Base-by-base conservation (phyloP, 2,329 filamentous ascomycete genomes). In the Aureobasidium namibiae region DNA sequence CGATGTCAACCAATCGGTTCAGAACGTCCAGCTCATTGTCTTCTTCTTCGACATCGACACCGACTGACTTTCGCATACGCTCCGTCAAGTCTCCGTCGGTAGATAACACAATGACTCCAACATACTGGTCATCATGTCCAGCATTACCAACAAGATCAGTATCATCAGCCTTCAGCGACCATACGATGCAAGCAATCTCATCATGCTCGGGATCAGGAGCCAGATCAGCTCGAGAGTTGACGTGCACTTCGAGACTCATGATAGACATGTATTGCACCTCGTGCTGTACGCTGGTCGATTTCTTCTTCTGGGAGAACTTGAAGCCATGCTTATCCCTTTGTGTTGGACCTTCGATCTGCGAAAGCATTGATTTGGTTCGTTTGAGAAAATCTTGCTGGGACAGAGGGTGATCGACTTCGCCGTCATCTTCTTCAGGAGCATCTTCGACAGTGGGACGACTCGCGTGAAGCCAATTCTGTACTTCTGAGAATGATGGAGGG, bases 261-360 rank as follows among this genome's bases (percentile, higher is more conserved):
- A 88, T 90, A 65, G 89, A 96, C 94, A 99, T 97, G 70, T 96
- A 95, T 65, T 94, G 89, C 2, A 84, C 85, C 70, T 95, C 90
- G 64, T 92, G 89, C 67, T 90, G 83, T 18, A 95, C 85, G 64
- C 85, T 90, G 0, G 86, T 88, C 1, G 86, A 86, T 64, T 85
- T 83, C 62, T 82, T 80, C 68, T 86, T 89, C 65, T 92, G 90
- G 0, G 88, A 90, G 70, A 89, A 95, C 69, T 92, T 94, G 76
- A 92, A 92, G 0, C 88, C 90, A 69, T 92, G 80, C 62, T 83
- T 86, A 66, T 90, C 89, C 69, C 82, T 88, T 56, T 92, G 92
- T 0, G 92, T 96, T 0, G 91, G 85, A 0, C 88, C 90, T 53
- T 95, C 89, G 57, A 97, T 92, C 68, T 97, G 92, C 1, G 91